Conservation (phyloP, 164 flowering plant genomes). For the Berberis thunbergii region DNA sequence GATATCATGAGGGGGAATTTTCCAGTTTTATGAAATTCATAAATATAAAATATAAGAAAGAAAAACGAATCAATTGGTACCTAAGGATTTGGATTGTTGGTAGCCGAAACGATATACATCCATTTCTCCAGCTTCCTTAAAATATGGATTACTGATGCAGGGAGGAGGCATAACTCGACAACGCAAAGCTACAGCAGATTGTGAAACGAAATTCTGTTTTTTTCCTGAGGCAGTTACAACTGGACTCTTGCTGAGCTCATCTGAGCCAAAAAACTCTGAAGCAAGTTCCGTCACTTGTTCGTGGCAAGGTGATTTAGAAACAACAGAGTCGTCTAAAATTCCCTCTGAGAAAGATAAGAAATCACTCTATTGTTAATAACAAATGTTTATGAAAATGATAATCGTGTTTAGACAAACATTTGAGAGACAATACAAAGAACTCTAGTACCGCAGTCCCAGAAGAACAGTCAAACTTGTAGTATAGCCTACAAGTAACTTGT, state of each 20-base stretch:
- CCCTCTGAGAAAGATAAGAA: constrained; percentile 19
- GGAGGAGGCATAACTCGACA: constrained; percentile 92
- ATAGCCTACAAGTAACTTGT: too few relatives aligned
- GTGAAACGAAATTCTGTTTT: constrained; percentile 56
- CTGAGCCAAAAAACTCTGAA: constrained; percentile 24
- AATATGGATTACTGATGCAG: constrained; percentile 79
- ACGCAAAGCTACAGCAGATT: constrained; percentile 84
- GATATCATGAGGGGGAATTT: background rate
- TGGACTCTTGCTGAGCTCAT: constrained; percentile 27
- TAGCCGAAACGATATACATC: constrained; percentile 58
- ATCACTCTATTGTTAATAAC: background rate
- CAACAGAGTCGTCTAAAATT: constrained; percentile 16
- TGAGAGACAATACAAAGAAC: too few relatives aligned
- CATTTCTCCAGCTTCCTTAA: constrained; percentile 31
- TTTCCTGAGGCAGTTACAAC: constrained; percentile 19
- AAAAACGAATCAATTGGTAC: constrained; percentile 23
- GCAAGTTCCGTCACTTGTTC: constrained; percentile 28
- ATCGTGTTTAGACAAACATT: too few relatives aligned
- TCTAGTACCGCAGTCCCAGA: too few relatives aligned
- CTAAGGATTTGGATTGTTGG: constrained; percentile 66
- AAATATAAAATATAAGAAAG: background rate
- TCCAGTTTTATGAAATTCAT: background rate
- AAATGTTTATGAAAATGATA: too few relatives aligned
- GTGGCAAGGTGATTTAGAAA: constrained; percentile 22
- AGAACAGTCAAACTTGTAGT: too few relatives aligned